These are phyloP conservation scores for Russula earlei DNA, from an alignment of 768 basidiomycete genomes.

Conservation along the genomic window DNA sequence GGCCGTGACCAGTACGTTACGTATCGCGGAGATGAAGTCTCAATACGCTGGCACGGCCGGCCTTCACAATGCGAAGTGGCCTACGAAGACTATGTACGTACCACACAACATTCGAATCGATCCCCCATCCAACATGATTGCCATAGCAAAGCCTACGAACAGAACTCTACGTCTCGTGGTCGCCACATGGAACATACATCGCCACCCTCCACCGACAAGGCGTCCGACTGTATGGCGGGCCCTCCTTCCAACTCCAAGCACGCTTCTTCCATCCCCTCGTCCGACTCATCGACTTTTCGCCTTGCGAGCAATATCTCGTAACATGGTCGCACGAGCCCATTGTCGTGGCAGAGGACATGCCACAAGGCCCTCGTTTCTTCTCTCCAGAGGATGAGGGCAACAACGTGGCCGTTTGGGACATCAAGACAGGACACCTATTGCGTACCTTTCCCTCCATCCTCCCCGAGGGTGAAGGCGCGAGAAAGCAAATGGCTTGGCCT, in stretches of 20 bases:
- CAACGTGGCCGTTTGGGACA: conserved; percentile 96
- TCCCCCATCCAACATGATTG: conserved; percentile 29
- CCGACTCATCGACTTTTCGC: conserved; percentile 94
- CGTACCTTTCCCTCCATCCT: conserved; percentile 77
- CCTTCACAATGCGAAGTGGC: conserved; percentile 79
- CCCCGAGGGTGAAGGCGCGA: conserved; percentile 50
- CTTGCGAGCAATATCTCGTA: conserved; percentile 91
- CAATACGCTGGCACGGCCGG: conserved; percentile 88
- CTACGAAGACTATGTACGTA: conserved; percentile 59
- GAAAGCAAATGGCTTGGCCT: conserved; percentile 91
- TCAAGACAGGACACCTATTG: conserved; percentile 85
- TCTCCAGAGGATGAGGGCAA: conserved; percentile 94
- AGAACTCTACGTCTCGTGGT: conserved; percentile 95
- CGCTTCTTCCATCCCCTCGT: conserved; percentile 94
- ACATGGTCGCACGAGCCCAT: conserved; percentile 97
- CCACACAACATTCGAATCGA: background rate
- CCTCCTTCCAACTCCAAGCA: conserved; percentile 79
- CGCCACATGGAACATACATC: conserved; percentile 89
- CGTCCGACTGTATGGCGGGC: conserved; percentile 91
- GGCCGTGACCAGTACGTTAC: conserved; percentile 96
- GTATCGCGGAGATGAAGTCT: conserved; percentile 85
- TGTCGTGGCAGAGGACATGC: conserved; percentile 67
- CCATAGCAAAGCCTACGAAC: conserved; percentile 58
- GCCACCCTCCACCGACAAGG: conserved; percentile 92
- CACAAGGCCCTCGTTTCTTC: conserved; percentile 78